A percentile compares a stretch with the other conserved stretches of the same genome.
phyloP scores from a whole-genome alignment of 371 early-diverging fungal species.

The Mucor indicus region DNA sequence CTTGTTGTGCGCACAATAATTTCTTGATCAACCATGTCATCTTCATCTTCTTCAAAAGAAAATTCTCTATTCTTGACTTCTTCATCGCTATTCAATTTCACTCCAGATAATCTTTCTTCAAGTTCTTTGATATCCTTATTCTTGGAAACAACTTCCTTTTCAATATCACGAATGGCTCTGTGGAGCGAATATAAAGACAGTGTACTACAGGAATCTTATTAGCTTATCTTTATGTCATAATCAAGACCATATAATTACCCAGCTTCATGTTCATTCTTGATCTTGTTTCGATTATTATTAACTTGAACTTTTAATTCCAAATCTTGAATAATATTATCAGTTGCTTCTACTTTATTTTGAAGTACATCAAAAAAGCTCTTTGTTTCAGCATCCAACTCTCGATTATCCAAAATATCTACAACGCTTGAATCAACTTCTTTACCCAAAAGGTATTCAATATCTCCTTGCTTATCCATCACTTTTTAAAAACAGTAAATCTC shows the following conservation, averaged over 20 bases:
- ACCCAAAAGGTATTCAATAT: conserved; percentile 6
- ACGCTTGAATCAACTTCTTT: background rate
- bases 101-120: conserved; percentile 16
- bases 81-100: conserved; percentile 3
- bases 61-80: no score
- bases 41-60: conserved; percentile 10
- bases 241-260: conserved; percentile 7
- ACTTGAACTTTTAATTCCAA: conserved; percentile 16
- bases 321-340: background rate
- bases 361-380: background rate
- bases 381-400: conserved; percentile 14
- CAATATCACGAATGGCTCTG: conserved; percentile 29
- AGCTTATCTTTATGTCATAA: background rate
- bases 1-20: conserved; percentile 12
- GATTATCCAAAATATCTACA: conserved; percentile 6
- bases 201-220: conserved; percentile 4
- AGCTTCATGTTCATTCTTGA: conserved; percentile 5
- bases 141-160: conserved; percentile 18
- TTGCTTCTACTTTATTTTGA: background rate
- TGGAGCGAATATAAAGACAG: conserved; percentile 28
- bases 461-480: conserved; percentile 15
- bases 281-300: conserved; percentile 7
- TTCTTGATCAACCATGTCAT: background rate
- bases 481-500: conserved; percentile 10
- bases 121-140: conserved; percentile 13